phyloP scores from a whole-genome alignment of 345 rosid species.

The Tarenaya hassleriana region DNA sequence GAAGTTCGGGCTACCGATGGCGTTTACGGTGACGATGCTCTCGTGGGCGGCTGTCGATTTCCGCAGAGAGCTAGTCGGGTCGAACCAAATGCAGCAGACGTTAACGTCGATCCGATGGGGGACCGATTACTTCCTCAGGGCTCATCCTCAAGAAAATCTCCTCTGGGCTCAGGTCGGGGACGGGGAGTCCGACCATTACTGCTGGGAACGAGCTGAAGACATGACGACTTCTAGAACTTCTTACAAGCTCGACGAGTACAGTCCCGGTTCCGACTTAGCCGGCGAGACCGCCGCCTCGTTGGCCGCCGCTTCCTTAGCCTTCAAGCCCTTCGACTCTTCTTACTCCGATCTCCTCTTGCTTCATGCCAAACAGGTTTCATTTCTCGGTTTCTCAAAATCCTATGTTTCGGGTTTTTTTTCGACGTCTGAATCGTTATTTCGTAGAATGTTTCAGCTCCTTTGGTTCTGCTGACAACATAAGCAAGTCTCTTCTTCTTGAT shows the following conservation, averaged over 20 bases:
- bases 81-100: conserved; percentile 51
- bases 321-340: conserved; percentile 71
- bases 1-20: conserved; percentile 89
- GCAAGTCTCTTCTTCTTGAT: no score
- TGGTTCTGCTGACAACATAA: no score
- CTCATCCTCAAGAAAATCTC: conserved; percentile 62
- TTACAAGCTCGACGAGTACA: conserved; percentile 53
- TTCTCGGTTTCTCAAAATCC: neutral
- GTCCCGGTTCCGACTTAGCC: conserved; percentile 80
- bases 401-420: neutral
- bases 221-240: conserved; percentile 83
- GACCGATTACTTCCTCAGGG: conserved; percentile 74
- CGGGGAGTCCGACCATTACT: conserved; percentile 77
- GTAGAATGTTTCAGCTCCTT: no score
- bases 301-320: conserved; percentile 75
- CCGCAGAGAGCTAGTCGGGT: conserved; percentile 47
- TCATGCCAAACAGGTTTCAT: conserved; percentile 80
- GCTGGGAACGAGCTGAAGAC: conserved; percentile 88
- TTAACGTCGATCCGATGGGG: conserved; percentile 72
- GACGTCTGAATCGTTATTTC: neutral
- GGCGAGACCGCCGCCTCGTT: conserved; percentile 83
- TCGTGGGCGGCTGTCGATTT: conserved; percentile 69
- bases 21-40: conserved; percentile 62
- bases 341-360: conserved; percentile 51
- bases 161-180: conserved; percentile 91